Conservation (phyloP, 805 yeast species). For the Scheffersomyces coipomensis region DNA sequence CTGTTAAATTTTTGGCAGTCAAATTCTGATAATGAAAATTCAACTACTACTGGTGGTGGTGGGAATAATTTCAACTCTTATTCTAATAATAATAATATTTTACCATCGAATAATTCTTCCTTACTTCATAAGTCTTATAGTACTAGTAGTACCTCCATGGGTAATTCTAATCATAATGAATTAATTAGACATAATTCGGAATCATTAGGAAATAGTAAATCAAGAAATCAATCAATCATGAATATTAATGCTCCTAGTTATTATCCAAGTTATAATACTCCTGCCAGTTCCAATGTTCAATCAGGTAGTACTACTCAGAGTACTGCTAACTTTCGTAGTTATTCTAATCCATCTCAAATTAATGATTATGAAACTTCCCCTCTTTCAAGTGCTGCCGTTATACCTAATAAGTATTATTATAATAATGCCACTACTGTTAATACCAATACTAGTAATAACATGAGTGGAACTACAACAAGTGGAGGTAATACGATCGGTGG, state of each 20-base stretch:
- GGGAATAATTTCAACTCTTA: not conserved
- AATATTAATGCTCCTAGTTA: slow-evolving; percentile 32
- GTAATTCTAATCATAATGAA: slow-evolving; percentile 1
- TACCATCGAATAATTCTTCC: not conserved
- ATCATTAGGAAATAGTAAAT: not conserved
- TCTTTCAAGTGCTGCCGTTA: slow-evolving; percentile 1
- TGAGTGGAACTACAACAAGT: not conserved
- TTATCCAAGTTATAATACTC: slow-evolving; percentile 16
- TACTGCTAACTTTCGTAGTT: slow-evolving; percentile 2
- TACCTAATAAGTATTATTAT: slow-evolving; percentile 6
- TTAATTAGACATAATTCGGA: slow-evolving; percentile 1
- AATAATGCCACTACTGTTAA: not conserved
- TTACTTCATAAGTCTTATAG: not conserved
- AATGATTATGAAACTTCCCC: slow-evolving; percentile 3
- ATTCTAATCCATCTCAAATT: slow-evolving; percentile 1
- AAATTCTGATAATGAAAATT: not conserved
- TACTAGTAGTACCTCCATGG: not conserved
- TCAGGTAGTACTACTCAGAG: not conserved
- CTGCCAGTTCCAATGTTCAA: too few species aligned
- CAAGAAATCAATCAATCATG: slow-evolving; percentile 11
- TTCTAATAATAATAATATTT: not conserved
- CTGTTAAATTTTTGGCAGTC: slow-evolving; percentile 14
- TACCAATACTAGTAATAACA: not conserved
- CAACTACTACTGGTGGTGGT: too few species aligned
- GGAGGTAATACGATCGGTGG: not conserved